phyloP scores from a whole-genome alignment of 148 eudicot species.

The Gaultheria prostrata region DNA sequence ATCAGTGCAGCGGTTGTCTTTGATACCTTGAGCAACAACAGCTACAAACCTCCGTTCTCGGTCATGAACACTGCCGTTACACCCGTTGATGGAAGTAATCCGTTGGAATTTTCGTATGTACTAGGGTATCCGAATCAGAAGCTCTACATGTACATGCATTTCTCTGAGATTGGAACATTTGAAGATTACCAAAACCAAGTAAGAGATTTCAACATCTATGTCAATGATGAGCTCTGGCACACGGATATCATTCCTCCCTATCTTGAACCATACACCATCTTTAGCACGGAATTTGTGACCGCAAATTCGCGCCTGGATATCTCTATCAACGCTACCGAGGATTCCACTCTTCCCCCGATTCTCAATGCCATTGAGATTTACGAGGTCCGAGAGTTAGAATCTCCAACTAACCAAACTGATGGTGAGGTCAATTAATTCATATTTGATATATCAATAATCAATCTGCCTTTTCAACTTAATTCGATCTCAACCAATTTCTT shows the following conservation, averaged over 20 bases:
- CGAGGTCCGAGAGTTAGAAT: conserved; percentile 1
- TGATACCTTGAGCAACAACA: not conserved
- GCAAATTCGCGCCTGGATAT: not conserved
- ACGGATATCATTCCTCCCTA: no score
- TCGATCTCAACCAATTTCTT: not conserved
- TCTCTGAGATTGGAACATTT: conserved; percentile 35
- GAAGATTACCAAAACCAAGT: no score
- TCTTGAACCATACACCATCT: no score
- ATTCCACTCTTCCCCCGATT: conserved; percentile 34
- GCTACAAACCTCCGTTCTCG: conserved; percentile 15
- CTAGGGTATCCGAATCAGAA: not conserved
- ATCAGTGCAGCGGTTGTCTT: not conserved
- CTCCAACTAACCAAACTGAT: conserved; percentile 13
- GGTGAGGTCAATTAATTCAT: not conserved
- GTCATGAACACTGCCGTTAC: conserved; percentile 28
- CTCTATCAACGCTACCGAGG: not conserved
- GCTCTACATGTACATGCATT: conserved; percentile 27
- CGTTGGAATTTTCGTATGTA: not conserved
- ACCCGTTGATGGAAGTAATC: not conserved
- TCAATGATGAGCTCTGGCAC: conserved; percentile 17
- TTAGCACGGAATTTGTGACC: not conserved
- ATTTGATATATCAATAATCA: not conserved
- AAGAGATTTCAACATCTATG: conserved; percentile 27
- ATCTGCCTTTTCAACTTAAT: not conserved
- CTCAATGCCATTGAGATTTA: conserved; percentile 30